Percentiles rank a stretch among this genome's conserved stretches.
These are phyloP conservation scores for Phialocephala sp. DNA, from an alignment of 2,329 filamentous ascomycete genomes.

Conservation along the genomic window DNA sequence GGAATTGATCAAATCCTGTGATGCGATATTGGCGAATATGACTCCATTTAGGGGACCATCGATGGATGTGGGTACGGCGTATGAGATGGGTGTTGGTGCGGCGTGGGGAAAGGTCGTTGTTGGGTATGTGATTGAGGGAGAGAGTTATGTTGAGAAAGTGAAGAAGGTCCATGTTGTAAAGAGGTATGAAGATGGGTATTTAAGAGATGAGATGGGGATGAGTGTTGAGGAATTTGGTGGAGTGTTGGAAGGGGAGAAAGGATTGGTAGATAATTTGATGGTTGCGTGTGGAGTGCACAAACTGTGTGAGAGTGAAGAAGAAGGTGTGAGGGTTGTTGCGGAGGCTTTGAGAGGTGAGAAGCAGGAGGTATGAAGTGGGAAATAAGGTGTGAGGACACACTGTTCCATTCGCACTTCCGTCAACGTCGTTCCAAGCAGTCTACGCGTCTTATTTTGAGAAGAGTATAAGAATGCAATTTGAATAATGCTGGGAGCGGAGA, in stretches of 20 bases:
- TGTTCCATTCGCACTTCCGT: no score
- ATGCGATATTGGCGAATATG: constrained; percentile 37
- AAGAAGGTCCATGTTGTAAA: constrained; percentile 17
- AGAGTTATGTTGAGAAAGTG: constrained; percentile 33
- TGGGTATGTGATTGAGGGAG: constrained; percentile 30
- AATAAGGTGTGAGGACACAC: no score
- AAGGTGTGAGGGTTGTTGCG: constrained; percentile 28
- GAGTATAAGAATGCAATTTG: no score
- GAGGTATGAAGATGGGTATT: constrained; percentile 31
- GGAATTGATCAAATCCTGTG: constrained; percentile 30
- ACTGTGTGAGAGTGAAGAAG: constrained; percentile 33
- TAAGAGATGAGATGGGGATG: constrained; percentile 33
- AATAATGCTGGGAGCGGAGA: no score
- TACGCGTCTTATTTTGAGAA: no score
- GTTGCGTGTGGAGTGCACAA: constrained; percentile 32
- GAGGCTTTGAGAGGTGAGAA: constrained; percentile 24
- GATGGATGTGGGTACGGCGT: constrained; percentile 38
- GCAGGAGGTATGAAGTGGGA: neutral
- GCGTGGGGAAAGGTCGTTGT: constrained; percentile 35
- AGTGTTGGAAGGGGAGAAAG: constrained; percentile 49
- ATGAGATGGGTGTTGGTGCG: constrained; percentile 38
- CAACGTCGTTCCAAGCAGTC: no score
- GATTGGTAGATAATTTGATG: constrained; percentile 41
- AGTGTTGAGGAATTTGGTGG: constrained; percentile 51
- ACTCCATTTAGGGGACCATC: constrained; percentile 35